Conservation (phyloP, 2,329 filamentous ascomycete species). For the Eutypa lata region DNA sequence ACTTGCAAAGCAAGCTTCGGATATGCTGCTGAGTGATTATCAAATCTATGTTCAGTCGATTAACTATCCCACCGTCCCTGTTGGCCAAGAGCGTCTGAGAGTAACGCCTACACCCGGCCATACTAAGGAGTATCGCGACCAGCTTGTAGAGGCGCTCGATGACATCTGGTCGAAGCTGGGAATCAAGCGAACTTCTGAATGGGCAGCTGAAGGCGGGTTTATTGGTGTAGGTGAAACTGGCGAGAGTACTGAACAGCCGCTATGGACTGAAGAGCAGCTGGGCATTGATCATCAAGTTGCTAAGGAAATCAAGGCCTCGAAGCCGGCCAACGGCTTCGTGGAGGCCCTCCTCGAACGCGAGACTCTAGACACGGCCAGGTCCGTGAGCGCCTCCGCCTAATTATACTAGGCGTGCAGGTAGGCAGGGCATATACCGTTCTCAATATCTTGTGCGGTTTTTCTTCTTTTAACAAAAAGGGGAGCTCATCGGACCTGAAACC, state of each 20-base stretch:
- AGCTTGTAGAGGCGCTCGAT: conserved; percentile 80
- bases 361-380: conserved; percentile 21
- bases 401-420: too few species aligned
- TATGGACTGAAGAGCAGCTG: conserved; percentile 91
- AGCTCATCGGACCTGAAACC: conserved; percentile 29
- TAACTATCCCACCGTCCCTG: conserved; percentile 97
- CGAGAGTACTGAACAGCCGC: conserved; percentile 60
- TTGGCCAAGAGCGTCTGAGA: conserved; percentile 93
- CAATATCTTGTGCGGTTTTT: not conserved
- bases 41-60: conserved; percentile 97
- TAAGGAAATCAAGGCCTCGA: conserved; percentile 54
- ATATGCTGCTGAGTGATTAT: conserved; percentile 86
- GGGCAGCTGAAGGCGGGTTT: conserved; percentile 88
- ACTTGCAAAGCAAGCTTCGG: conserved; percentile 85
- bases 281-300: conserved; percentile 63
- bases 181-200: conserved; percentile 90
- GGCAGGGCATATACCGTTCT: too few species aligned
- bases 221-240: conserved; percentile 82
- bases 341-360: conserved; percentile 60
- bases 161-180: conserved; percentile 83
- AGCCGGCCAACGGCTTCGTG: conserved; percentile 41
- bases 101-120: conserved; percentile 96
- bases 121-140: conserved; percentile 76
- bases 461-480: conserved; percentile 10
- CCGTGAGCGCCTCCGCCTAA: conserved; percentile 32